These are phyloP conservation scores for Cytospora piceae DNA, from an alignment of 2,329 filamentous ascomycete species.

Conservation along the genomic window DNA sequence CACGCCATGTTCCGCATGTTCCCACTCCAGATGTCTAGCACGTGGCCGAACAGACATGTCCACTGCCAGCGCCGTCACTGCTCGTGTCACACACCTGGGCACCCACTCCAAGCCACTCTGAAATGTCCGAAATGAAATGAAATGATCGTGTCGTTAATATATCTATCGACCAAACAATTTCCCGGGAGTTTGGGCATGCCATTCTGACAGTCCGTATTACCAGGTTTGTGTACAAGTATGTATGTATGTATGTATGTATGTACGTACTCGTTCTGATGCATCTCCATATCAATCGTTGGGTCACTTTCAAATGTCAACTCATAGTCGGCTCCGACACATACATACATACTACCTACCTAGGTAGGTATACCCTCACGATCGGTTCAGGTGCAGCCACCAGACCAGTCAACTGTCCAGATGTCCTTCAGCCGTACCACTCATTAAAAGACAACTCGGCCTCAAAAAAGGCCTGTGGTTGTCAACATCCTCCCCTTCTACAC, in stretches of 20 bases:
- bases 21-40: not conserved
- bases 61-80: not conserved
- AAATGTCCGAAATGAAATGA: not conserved
- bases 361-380: too few relatives aligned
- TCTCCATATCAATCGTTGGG: not conserved
- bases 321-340: too few relatives aligned
- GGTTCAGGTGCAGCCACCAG: too few relatives aligned
- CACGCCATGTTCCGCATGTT: not conserved
- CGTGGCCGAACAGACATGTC: conserved; percentile 1
- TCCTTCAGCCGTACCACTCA: too few relatives aligned
- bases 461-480: too few relatives aligned
- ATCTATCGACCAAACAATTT: not conserved
- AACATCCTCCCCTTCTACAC: too few relatives aligned
- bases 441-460: too few relatives aligned
- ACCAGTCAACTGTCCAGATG: too few relatives aligned
- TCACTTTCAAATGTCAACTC: too few relatives aligned
- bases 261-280: not conserved
- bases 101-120: not conserved
- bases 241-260: too few relatives aligned
- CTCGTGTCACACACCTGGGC: not conserved
- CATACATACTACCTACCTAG: too few relatives aligned
- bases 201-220: not conserved
- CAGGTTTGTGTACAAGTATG: too few relatives aligned
- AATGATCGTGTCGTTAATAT: not conserved
- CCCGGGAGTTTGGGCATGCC: not conserved